Conservation (phyloP, 2,329 filamentous ascomycete species). For the Botryosphaeria agaves region DNA sequence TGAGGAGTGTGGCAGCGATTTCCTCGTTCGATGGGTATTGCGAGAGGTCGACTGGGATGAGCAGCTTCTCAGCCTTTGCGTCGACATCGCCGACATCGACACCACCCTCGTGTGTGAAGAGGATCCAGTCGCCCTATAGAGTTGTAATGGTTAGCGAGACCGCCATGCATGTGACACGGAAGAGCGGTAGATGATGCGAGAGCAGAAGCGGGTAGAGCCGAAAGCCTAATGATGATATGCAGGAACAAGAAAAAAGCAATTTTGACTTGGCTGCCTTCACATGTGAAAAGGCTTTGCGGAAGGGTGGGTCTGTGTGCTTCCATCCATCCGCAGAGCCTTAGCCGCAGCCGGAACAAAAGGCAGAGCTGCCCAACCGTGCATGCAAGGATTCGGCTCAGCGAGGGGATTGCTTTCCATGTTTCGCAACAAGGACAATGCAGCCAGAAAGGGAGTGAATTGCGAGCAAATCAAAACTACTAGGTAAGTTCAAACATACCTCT, state of each 20-base stretch:
- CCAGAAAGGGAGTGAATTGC: too few relatives aligned
- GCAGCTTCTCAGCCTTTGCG: slow-evolving; percentile 94
- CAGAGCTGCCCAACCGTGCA: too few relatives aligned
- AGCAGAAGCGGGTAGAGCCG: not conserved
- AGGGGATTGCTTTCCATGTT: too few relatives aligned
- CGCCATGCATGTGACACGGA: not conserved
- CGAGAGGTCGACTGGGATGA: slow-evolving; percentile 88
- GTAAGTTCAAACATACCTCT: slow-evolving; percentile 94
- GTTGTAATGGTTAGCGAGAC: slow-evolving; percentile 13
- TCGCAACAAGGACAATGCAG: too few relatives aligned
- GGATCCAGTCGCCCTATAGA: slow-evolving; percentile 95
- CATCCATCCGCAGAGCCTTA: too few relatives aligned
- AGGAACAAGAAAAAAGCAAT: not conserved
- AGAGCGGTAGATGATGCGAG: not conserved
- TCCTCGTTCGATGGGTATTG: slow-evolving; percentile 93
- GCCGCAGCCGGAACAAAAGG: too few relatives aligned
- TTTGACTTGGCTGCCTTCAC: too few relatives aligned
- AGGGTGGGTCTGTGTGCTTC: too few relatives aligned
- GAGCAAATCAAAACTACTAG: too few relatives aligned
- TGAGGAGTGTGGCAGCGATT: slow-evolving; percentile 70
- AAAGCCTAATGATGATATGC: too few relatives aligned
- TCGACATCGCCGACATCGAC: slow-evolving; percentile 99
- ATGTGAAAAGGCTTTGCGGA: too few relatives aligned
- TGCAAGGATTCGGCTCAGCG: too few relatives aligned
- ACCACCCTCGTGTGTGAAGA: slow-evolving; percentile 99